phyloP scores from a whole-genome alignment of 2,329 filamentous ascomycete genomes.

The Nemania sp. region DNA sequence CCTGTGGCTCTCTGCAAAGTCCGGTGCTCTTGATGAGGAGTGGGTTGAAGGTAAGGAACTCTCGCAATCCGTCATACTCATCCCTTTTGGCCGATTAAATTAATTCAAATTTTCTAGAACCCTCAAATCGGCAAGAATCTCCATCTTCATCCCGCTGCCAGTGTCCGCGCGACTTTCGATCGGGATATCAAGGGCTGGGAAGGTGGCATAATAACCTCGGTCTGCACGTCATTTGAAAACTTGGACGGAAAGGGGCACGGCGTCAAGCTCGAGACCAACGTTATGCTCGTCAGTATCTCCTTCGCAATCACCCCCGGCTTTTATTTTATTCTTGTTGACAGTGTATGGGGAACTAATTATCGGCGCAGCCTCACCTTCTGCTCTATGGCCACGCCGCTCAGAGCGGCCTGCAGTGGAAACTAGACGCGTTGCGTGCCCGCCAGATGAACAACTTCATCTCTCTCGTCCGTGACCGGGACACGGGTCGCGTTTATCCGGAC shows the following conservation, averaged over 20 bases:
- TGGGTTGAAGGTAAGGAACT: constrained; percentile 65
- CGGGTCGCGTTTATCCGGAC: constrained; percentile 75
- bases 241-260: constrained; percentile 81
- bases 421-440: constrained; percentile 68
- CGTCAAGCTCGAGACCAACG: constrained; percentile 75
- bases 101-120: constrained; percentile 54
- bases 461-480: constrained; percentile 75
- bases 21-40: constrained; percentile 78
- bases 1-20: constrained; percentile 75
- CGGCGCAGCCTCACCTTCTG: constrained; percentile 62
- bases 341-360: constrained; percentile 10
- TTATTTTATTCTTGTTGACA: neutral
- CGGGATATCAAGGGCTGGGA: constrained; percentile 74
- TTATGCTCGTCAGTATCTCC: constrained; percentile 63
- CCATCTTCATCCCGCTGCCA: constrained; percentile 75
- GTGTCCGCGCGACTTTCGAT: constrained; percentile 65
- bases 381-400: constrained; percentile 69
- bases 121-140: constrained; percentile 81
- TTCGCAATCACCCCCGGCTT: neutral
- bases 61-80: constrained; percentile 3
- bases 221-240: constrained; percentile 79
- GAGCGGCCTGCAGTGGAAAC: constrained; percentile 72
- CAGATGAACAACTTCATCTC: constrained; percentile 75
- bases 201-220: constrained; percentile 78
- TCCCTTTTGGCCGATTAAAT: neutral